Evolutionary conservation across 768 basidiomycete genomes (phyloP).

Genomic region (Austroboletus festivus): DNA sequence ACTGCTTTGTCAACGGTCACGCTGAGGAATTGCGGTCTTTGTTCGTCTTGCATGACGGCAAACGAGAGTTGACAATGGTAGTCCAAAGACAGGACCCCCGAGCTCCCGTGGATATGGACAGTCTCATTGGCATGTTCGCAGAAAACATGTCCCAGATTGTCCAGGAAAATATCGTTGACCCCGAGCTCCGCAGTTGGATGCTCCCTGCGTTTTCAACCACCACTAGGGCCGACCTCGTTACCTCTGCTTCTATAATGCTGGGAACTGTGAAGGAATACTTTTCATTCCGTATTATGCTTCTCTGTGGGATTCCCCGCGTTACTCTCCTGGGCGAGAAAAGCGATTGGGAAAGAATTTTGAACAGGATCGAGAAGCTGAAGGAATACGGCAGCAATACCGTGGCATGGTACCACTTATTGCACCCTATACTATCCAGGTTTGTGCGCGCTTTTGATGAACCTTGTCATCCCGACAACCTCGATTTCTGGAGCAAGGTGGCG

Average conservation of each 20-base stretch:
- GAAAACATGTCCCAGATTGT: neutral
- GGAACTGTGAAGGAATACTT: slow-evolving; percentile 39
- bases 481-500: slow-evolving; percentile 18
- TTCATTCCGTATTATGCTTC: slow-evolving; percentile 6
- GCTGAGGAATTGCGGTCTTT: slow-evolving; percentile 30
- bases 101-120: slow-evolving; percentile 29
- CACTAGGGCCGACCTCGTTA: slow-evolving; percentile 30
- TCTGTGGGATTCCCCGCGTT: no score
- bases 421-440: slow-evolving; percentile 28
- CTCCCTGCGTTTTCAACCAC: slow-evolving; percentile 38
- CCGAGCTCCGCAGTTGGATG: neutral
- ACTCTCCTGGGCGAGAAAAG: no score
- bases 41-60: slow-evolving; percentile 12
- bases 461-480: slow-evolving; percentile 4
- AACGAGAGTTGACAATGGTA: slow-evolving; percentile 19
- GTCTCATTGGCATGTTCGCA: no score
- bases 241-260: slow-evolving; percentile 37
- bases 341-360: no score
- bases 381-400: neutral
- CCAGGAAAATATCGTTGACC: slow-evolving; percentile 10
- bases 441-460: slow-evolving; percentile 26
- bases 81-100: slow-evolving; percentile 7
- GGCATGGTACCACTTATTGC: slow-evolving; percentile 27
- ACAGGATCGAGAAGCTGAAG: no score
- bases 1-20: slow-evolving; percentile 35